A percentile compares a stretch with the other conserved stretches of the same genome.
These are phyloP conservation scores for Pestalotiopsis sp. DNA, from an alignment of 2,329 filamentous ascomycete genomes.

Conservation along the genomic window DNA sequence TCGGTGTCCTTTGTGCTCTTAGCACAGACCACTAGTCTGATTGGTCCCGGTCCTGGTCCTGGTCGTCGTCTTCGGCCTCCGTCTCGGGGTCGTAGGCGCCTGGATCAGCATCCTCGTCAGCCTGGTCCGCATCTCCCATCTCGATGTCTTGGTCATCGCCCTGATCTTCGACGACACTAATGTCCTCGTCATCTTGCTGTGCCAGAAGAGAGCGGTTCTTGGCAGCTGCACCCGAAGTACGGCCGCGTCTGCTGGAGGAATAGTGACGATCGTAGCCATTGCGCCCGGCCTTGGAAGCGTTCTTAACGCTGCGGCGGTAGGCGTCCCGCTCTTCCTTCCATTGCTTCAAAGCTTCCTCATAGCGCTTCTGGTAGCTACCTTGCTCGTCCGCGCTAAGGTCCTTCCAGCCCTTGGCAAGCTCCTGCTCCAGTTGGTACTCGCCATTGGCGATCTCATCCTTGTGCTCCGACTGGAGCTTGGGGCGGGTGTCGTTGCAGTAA, in stretches of 20 bases:
- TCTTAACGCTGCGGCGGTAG: conserved; percentile 34
- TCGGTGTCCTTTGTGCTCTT: too few species aligned
- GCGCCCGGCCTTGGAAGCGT: conserved; percentile 30
- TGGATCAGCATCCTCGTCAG: conserved; percentile 19
- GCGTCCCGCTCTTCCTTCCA: conserved; percentile 48
- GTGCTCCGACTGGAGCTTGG: conserved; percentile 45
- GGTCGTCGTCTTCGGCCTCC: conserved; percentile 32
- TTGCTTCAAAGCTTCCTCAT: conserved; percentile 40
- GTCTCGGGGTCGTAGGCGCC: conserved; percentile 35
- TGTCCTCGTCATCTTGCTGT: conserved; percentile 29
- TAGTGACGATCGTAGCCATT: conserved; percentile 26
- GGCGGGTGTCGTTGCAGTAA: conserved; percentile 55
- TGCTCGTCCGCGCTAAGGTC: conserved; percentile 52
- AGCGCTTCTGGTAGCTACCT: conserved; percentile 50
- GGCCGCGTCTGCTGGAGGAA: conserved; percentile 20
- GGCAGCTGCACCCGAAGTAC: conserved; percentile 21
- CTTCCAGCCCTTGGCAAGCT: conserved; percentile 59
- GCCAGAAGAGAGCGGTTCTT: conserved; percentile 24
- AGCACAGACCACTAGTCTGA: background rate
- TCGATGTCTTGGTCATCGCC: conserved; percentile 20
- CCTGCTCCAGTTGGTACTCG: conserved; percentile 52
- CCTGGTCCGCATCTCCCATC: conserved; percentile 19
- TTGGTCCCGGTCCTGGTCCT: background rate
- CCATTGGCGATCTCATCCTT: conserved; percentile 40
- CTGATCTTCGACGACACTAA: conserved; percentile 19